These are phyloP conservation scores for Pseudozyma pruni DNA, from an alignment of 1,284 basidiomycete genomes.

Conservation along the genomic window DNA sequence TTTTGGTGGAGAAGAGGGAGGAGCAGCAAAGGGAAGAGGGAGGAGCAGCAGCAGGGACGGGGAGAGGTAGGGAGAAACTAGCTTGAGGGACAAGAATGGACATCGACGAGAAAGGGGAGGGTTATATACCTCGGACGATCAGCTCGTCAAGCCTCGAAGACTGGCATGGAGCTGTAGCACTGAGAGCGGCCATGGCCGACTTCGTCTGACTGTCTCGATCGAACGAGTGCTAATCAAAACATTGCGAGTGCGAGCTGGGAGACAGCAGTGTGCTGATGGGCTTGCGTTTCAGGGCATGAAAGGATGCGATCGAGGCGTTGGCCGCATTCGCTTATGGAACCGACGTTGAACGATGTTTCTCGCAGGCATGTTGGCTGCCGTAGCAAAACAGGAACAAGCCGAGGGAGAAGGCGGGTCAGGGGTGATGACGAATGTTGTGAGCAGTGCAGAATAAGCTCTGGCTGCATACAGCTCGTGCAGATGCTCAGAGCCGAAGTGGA, in stretches of 20 bases:
- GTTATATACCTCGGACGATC: constrained; percentile 25
- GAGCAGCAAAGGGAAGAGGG: constrained; percentile 15
- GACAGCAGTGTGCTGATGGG: neutral
- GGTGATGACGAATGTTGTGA: too few species aligned
- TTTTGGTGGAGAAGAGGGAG: constrained; percentile 11
- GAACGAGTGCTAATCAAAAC: constrained; percentile 31
- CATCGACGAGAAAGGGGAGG: neutral
- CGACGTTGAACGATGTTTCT: constrained; percentile 44
- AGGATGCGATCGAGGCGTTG: constrained; percentile 7
- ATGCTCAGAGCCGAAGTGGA: neutral
- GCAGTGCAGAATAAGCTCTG: constrained; percentile 13
- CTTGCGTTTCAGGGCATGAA: constrained; percentile 20
- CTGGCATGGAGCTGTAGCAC: constrained; percentile 6
- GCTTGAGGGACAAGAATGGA: constrained; percentile 27
- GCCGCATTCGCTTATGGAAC: constrained; percentile 33
- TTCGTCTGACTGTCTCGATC: neutral
- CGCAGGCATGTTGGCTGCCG: constrained; percentile 37
- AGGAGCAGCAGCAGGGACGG: constrained; percentile 42
- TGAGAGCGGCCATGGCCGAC: too few species aligned
- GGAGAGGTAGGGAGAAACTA: constrained; percentile 32
- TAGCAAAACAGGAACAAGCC: neutral
- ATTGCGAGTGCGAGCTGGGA: constrained; percentile 9
- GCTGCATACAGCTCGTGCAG: constrained; percentile 20
- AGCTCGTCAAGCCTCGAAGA: constrained; percentile 18
- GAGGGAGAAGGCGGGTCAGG: neutral